A percentile compares a stretch with the other conserved stretches of the same genome.
These are phyloP conservation scores for Seiridium cupressi DNA, from an alignment of 2,329 filamentous ascomycete species.

Conservation along the genomic window DNA sequence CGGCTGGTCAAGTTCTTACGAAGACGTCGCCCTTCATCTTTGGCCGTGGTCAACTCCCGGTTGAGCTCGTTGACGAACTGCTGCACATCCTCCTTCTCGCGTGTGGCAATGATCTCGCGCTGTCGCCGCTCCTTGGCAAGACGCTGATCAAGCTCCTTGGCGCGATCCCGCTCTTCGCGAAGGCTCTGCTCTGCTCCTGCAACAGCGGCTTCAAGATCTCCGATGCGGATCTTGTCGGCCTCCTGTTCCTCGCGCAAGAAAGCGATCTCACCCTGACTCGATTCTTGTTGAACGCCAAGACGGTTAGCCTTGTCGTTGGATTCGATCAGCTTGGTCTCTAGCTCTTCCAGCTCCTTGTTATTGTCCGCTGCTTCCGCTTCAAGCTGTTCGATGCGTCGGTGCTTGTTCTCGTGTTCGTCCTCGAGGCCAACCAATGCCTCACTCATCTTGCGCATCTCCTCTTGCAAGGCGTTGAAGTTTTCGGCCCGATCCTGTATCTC, in stretches of 20 bases:
- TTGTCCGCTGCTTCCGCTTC: slow-evolving; percentile 81
- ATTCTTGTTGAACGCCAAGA: slow-evolving; percentile 88
- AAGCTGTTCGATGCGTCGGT: slow-evolving; percentile 76
- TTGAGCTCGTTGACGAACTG: slow-evolving; percentile 92
- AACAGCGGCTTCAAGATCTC: slow-evolving; percentile 82
- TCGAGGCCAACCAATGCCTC: slow-evolving; percentile 84
- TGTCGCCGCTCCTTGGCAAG: slow-evolving; percentile 80
- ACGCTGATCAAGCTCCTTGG: slow-evolving; percentile 69
- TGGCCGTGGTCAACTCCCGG: slow-evolving; percentile 73
- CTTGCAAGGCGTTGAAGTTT: slow-evolving; percentile 87
- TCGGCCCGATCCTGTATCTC: slow-evolving; percentile 77
- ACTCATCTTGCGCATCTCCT: slow-evolving; percentile 89
- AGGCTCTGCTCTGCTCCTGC: slow-evolving; percentile 76
- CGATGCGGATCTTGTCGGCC: slow-evolving; percentile 95
- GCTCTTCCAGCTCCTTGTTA: slow-evolving; percentile 80
- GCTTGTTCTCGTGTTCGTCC: slow-evolving; percentile 80
- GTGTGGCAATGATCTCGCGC: slow-evolving; percentile 79
- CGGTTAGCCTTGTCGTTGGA: slow-evolving; percentile 85
- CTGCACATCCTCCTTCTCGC: slow-evolving; percentile 94
- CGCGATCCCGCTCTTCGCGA: slow-evolving; percentile 80
- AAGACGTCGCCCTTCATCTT: slow-evolving; percentile 80
- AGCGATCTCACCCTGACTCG: slow-evolving; percentile 85
- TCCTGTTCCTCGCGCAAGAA: slow-evolving; percentile 98
- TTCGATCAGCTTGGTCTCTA: slow-evolving; percentile 82
- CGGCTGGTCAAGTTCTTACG: slow-evolving; percentile 80